Conservation (phyloP, 2,329 filamentous ascomycete species). For the Rhynchosporium agropyri region DNA sequence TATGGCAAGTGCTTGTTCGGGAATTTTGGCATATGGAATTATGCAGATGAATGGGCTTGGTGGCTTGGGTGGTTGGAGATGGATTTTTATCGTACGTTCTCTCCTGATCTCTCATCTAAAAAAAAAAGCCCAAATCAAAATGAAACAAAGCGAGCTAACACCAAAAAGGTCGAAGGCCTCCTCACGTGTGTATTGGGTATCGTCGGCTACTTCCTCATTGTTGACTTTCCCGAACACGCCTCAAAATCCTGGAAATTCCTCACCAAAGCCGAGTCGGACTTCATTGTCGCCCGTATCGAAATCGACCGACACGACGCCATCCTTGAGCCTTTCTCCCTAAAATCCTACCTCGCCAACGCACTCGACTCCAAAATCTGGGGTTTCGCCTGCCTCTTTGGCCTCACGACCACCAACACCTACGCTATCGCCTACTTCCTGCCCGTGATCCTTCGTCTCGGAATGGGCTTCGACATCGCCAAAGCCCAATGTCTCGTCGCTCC, state of each 20-base stretch:
- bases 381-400: slow-evolving; percentile 63
- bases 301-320: slow-evolving; percentile 58
- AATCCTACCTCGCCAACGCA: slow-evolving; percentile 51
- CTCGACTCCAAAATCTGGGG: slow-evolving; percentile 62
- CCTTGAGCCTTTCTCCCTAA: slow-evolving; percentile 51
- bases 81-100: slow-evolving; percentile 57
- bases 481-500: slow-evolving; percentile 59
- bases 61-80: slow-evolving; percentile 39
- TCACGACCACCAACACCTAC: slow-evolving; percentile 72
- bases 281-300: slow-evolving; percentile 57
- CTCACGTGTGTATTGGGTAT: slow-evolving; percentile 58
- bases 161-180: slow-evolving; percentile 50
- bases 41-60: slow-evolving; percentile 46
- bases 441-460: slow-evolving; percentile 64
- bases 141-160: too few relatives aligned
- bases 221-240: slow-evolving; percentile 64
- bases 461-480: slow-evolving; percentile 55
- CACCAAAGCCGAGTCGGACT: slow-evolving; percentile 52
- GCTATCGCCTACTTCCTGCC: slow-evolving; percentile 79
- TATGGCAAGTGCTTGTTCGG: slow-evolving; percentile 65
- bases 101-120: background rate
- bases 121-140: background rate
- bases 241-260: slow-evolving; percentile 53
- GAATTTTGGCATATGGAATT: slow-evolving; percentile 70
- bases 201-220: slow-evolving; percentile 58